Base-by-base conservation (phyloP, 352 stramenopile species). In the Pythium guiyangense region DNA sequence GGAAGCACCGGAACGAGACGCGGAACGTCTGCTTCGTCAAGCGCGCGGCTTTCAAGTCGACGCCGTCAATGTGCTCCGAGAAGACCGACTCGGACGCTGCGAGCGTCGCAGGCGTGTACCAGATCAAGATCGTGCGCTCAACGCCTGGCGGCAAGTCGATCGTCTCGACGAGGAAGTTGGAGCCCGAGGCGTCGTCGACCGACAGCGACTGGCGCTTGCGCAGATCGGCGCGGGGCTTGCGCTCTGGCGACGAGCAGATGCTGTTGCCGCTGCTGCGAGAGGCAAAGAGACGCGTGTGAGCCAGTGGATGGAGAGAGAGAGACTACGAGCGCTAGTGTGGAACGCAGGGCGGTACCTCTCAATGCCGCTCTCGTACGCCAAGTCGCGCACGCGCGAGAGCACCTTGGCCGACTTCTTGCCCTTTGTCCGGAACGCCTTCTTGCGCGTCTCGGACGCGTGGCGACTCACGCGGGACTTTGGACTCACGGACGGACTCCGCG, bases 111-210 rank as follows among this genome's bases (percentile, higher is more conserved):
- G 84, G 85, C 42, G 74, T 79, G 58, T 96, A 96, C 86, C 84
- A 96, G 52, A 96, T 79, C 26, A 94, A 69, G 57, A 96, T 92
- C n/a, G 83, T 96, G 18, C 86, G 79, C 60, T 96, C 86, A 9
- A 92, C 76, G 27, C 86, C 86, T 54, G 86, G 86, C 20, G 84
- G 71, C n/a, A 96, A 54, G 54, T 94, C 85, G 53, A 96, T 77
- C 8, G 79, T 94, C 67, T 96, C 86, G 26, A 96, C 85, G 31
- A 94, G 61, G 49, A 91, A 96, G 57, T 96, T 96, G 0, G 84
- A 86, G n/a, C 70, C 78, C 53, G 63, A 88, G 26, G 68, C 73
- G 29, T 90, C 83, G 34, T 90, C 83, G 26, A 77, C 40, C 6
- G 78, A 79, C 11, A 66, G 49, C 1, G 65, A 55, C 22, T 74